phyloP scores from a whole-genome alignment of 2,329 filamentous ascomycete species.

The Aspergillus chevalieri region DNA sequence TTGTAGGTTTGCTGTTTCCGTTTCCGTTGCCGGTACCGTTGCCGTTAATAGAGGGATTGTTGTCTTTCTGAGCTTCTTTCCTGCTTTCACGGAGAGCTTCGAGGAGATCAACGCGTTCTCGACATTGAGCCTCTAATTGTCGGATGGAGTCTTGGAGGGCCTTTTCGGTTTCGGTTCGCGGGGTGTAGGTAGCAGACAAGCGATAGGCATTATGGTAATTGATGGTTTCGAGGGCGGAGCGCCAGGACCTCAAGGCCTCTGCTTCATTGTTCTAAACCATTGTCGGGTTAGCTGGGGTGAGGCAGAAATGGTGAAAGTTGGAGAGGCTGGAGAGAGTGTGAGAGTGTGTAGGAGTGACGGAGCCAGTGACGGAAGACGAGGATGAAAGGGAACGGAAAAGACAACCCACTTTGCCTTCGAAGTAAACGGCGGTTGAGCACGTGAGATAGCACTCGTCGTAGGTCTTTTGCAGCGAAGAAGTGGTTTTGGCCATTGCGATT shows the following conservation, averaged over 20 bases:
- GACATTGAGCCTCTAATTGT: slow-evolving; percentile 82
- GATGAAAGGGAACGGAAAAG: background rate
- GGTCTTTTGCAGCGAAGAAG: slow-evolving; percentile 83
- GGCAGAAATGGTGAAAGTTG: too few relatives aligned
- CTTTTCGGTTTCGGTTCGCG: slow-evolving; percentile 75
- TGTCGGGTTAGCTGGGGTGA: too few relatives aligned
- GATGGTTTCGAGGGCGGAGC: slow-evolving; percentile 78
- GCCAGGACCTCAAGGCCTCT: slow-evolving; percentile 89
- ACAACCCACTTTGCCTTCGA: slow-evolving; percentile 72
- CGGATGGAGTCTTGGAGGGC: slow-evolving; percentile 74
- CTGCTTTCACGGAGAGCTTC: slow-evolving; percentile 68
- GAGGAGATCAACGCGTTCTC: slow-evolving; percentile 83
- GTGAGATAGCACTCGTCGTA: slow-evolving; percentile 95
- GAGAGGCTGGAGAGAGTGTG: background rate
- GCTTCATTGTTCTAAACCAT: slow-evolving; percentile 70
- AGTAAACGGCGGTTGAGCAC: slow-evolving; percentile 93
- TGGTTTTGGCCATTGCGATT: slow-evolving; percentile 41
- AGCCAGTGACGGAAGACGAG: background rate
- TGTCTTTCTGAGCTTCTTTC: slow-evolving; percentile 44
- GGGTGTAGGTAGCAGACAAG: slow-evolving; percentile 61
- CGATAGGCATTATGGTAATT: slow-evolving; percentile 76
- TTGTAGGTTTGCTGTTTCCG: background rate
- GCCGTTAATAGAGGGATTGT: slow-evolving; percentile 12
- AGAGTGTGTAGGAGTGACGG: background rate
- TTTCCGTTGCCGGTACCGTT: slow-evolving; percentile 11